Base-by-base conservation (phyloP, 768 basidiomycete species). In the Pleurotus giganteus region DNA sequence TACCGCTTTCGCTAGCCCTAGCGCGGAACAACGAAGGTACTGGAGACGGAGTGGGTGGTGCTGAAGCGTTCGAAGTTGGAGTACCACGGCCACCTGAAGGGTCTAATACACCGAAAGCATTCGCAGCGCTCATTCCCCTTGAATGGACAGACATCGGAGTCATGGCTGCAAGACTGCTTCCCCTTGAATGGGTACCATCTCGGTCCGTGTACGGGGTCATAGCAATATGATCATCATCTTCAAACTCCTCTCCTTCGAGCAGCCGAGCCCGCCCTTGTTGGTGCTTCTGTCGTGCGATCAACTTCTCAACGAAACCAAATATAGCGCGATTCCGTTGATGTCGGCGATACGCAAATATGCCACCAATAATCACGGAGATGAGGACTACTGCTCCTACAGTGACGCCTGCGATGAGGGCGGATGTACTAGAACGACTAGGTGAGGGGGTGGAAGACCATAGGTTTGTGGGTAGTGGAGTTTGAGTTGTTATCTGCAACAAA, bases 1-100 rank as follows among this genome's bases (percentile, higher is more conserved):
- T 79, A 1, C 77, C 78, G 2, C 72, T 64, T 32, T 79, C 77
- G 39, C 19, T 41, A 2, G 78, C 70, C 4, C 74, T 66, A 2
- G 74, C 65, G 27, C 72, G 72, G 41, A 75, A 65, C 24, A 76
- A 61, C 5, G 74, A 69, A 0, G 71, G 73, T 0, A 72, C 59
- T n/a, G 72, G 66, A 0, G 74, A 71, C 1, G 56, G 7, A 7
- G 42, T 23, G 15, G 39, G 15, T 29, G 24, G 15, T 36, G 52
- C 56, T 17, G 52, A 37, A n/a, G 21, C 39, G 24, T 12, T 42
- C 9, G 47, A 44, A 9, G 31, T 27, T 8, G 31, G 42, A 7
- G 37, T 27, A 32, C 27, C 43, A 15, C 29, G 51, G 24, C 31
- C 32, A 11, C 4, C 21, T n/a, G 17, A 6, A 5, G 34, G 19